Base-by-base conservation (phyloP, 176 grass and related monocot species). In the Pharus latifolius region DNA sequence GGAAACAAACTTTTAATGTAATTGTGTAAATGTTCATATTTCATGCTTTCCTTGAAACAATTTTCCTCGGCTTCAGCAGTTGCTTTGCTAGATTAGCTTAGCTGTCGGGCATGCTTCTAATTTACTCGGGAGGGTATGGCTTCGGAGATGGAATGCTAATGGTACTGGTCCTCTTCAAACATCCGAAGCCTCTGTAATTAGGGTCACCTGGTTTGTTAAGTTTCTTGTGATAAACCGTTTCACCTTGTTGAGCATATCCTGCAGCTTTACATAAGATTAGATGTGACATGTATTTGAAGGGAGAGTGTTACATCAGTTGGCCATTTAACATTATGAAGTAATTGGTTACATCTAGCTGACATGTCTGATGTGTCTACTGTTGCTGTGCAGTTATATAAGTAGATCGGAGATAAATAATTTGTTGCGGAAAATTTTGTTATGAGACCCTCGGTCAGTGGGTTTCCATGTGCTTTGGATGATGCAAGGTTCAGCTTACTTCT, bases 1-100 rank as follows among this genome's bases (percentile, higher is more conserved):
- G 56, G 77, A 70, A 73, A 70, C 4, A 26, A 60, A 54, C 37
- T 63, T 56, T 87, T 54, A 55, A 37, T 85, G 78, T 85, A 85
- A 60, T 75, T 91, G 74, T 91, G 80, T 87, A 81, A 81, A 78
- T 87, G 81, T 73, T 84, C 71, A 73, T 56, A 72, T 55, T 38
- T 51, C 56, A 77, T 77, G 67, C 77, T 80, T 78, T 67, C 9
- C 43, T 54, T 10, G 76, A 80, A 63, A 79, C 49, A 69, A 38
- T 74, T 81, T 81, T 81, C 26, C 51, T 37, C 45, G 44, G 73
- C 70, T 67, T 47, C 67, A 71, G 67, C 84, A 67, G 67, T 77
- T 67, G 65, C 28, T 73, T 63, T 70, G 64, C 64, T 85, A 68
- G 63, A 50, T 41, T 84, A 75, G 23, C 37, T n/a, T 60, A 60